These are phyloP conservation scores for Cornus kousa DNA, from an alignment of 148 eudicot genomes.

Conservation along the genomic window DNA sequence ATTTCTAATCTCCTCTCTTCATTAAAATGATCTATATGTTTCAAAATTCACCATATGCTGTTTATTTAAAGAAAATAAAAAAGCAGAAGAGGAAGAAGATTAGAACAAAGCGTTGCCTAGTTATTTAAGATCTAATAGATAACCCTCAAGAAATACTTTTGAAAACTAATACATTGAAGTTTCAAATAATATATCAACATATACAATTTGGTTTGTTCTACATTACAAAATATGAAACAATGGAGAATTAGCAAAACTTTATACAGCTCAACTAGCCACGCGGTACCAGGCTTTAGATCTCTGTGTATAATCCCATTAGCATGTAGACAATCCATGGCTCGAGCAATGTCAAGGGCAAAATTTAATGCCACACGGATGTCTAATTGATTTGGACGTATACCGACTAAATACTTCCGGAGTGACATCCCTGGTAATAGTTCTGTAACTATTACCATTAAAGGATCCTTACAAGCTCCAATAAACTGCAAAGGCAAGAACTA, in stretches of 20 bases:
- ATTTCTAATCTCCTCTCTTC: not conserved
- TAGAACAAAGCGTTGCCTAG: not conserved
- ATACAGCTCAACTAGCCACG: slow-evolving; percentile 24
- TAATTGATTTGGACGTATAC: slow-evolving; percentile 72
- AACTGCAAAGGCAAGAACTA: slow-evolving; percentile 56
- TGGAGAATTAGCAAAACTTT: slow-evolving; percentile 9
- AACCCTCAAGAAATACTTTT: not conserved
- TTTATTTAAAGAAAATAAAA: not conserved
- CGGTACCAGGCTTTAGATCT: slow-evolving; percentile 92
- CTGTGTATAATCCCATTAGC: slow-evolving; percentile 96
- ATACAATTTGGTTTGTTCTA: slow-evolving; percentile 3
- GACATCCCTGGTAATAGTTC: slow-evolving; percentile 89
- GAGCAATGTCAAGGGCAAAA: slow-evolving; percentile 86
- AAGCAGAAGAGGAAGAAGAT: not conserved
- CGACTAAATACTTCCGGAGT: slow-evolving; percentile 67
- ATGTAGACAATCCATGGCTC: slow-evolving; percentile 88
- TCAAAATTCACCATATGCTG: not conserved
- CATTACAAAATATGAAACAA: slow-evolving; percentile 3
- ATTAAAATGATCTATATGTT: not conserved
- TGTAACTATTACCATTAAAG: slow-evolving; percentile 92
- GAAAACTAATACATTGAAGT: not conserved
- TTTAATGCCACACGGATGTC: slow-evolving; percentile 64
- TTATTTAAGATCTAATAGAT: not conserved
- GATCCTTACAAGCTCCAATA: slow-evolving; percentile 98
- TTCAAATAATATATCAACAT: not conserved